These are phyloP conservation scores for Rostrohypoxylon terebratum DNA, from an alignment of 495 filamentous ascomycete species.

Conservation along the genomic window DNA sequence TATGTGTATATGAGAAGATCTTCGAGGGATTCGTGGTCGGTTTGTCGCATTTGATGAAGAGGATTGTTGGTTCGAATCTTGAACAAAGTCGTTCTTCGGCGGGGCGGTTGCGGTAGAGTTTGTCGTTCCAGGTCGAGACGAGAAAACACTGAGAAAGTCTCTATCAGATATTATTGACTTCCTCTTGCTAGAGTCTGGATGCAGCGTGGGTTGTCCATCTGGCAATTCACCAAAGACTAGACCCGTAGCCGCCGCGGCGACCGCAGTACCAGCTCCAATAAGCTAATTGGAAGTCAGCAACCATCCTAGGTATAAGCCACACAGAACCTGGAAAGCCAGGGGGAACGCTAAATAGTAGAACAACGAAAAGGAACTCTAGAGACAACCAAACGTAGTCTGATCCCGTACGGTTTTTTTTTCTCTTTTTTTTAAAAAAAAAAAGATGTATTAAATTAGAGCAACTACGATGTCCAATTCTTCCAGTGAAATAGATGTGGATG, in stretches of 20 bases:
- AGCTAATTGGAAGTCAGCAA: slow-evolving; percentile 56
- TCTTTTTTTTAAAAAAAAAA: too few species aligned
- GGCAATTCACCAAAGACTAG: slow-evolving; percentile 64
- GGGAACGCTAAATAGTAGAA: not conserved
- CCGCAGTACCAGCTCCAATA: slow-evolving; percentile 68
- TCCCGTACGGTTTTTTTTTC: not conserved
- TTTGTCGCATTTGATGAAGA: slow-evolving; percentile 47
- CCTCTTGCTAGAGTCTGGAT: slow-evolving; percentile 55
- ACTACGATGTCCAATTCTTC: slow-evolving; percentile 7
- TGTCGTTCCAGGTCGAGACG: slow-evolving; percentile 58
- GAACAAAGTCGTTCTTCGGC: slow-evolving; percentile 52
- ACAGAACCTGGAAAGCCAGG: not conserved
- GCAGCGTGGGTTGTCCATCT: slow-evolving; percentile 35
- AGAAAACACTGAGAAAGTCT: slow-evolving; percentile 52
- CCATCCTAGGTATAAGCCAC: slow-evolving; percentile 27
- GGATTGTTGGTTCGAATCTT: slow-evolving; percentile 48
- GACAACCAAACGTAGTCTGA: not conserved
- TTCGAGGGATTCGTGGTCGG: slow-evolving; percentile 47
- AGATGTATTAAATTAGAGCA: slow-evolving; percentile 1
- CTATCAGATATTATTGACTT: slow-evolving; percentile 57
- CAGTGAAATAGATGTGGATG: slow-evolving; percentile 7
- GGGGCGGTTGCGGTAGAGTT: slow-evolving; percentile 47
- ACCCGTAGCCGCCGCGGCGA: slow-evolving; percentile 68
- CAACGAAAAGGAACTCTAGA: not conserved
- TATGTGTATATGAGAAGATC: slow-evolving; percentile 52